phyloP scores from a whole-genome alignment of 1,284 basidiomycete species.

The Spongispora temasekensis region DNA sequence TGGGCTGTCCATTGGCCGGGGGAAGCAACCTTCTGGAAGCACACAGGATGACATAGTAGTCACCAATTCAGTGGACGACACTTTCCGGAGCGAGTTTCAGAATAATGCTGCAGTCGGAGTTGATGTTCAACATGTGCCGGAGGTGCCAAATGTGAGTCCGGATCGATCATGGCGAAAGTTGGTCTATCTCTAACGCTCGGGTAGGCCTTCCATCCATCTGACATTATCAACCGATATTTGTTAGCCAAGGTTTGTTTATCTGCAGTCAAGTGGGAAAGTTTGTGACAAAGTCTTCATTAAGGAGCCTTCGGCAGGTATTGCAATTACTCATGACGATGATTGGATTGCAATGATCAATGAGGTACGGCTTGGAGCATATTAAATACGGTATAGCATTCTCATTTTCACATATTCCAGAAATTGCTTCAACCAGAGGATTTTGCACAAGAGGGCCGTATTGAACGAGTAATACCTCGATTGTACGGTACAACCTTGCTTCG shows the following conservation, averaged over 20 bases:
- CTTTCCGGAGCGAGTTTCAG: neutral
- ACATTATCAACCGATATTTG: slow-evolving; percentile 9
- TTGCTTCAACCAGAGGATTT: slow-evolving; percentile 7
- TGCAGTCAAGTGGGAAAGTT: no score
- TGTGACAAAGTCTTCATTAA: neutral
- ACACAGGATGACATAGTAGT: neutral
- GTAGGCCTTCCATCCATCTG: slow-evolving; percentile 13
- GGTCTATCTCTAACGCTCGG: neutral
- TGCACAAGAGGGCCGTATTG: slow-evolving; percentile 1
- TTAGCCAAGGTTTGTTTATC: neutral
- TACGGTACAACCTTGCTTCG: neutral
- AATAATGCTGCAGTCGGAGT: neutral
- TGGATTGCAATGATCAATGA: slow-evolving; percentile 7
- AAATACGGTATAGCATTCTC: neutral
- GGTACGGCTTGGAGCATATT: neutral
- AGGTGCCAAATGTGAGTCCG: slow-evolving; percentile 4
- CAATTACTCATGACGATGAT: slow-evolving; percentile 9
- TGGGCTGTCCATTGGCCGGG: neutral
- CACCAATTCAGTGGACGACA: neutral
- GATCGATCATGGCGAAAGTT: neutral
- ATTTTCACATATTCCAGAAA: neutral
- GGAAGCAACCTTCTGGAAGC: neutral
- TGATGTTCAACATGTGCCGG: slow-evolving; percentile 6
- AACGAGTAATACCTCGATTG: slow-evolving; percentile 3
- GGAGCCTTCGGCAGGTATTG: slow-evolving; percentile 1